Evolutionary conservation across 2,329 filamentous ascomycete genomes (phyloP), one percentile per base, ranked within the genome.

Genomic region (Fusarium concolor): DNA sequence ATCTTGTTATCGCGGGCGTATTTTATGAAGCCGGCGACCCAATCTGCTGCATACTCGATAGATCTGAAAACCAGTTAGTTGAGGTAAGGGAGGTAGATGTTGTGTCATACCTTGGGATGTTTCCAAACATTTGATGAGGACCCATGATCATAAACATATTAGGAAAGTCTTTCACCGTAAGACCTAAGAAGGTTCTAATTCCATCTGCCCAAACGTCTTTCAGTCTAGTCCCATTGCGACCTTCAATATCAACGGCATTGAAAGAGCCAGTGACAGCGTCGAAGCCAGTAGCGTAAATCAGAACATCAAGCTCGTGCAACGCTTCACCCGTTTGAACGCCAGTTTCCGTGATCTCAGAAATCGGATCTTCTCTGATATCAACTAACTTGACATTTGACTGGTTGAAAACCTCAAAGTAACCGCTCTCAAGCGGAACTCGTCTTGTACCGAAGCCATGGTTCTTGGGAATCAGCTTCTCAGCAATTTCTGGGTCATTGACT

Each of bases 61-160:
- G 62, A 66, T 9, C 62, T 65, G 17, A 31, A 31, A 11, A 6
- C 22, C 22, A 24, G 22, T 24, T 24, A 24, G 22, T 24, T 24
- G 4, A 24, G 22, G 22, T 24, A 24, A 24, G 22, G 22, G 22
- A 24, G 22, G 22, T 24, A 24, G 6, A 24, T 4, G 22, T 4
- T 24, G 22, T 24, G 22, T 6, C 51, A 67, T 78, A 22, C 79
- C 69, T 74, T 4, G 81, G 78, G 10, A 79, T 78, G 37, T 83
- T 83, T 10, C 81, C 80, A 60, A 82, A 82, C 68, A 78, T 78
- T 55, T 82, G 80, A 45, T 83, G 79, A 1, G 81, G 81, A 0
- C 80, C 80, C 73, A 81, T 77, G 10, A 81, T 74, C 79, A 82
- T 80, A 57, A 82, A 81, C 76, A 85, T 84, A 51, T 86, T 86